These are phyloP conservation scores for Phytophthora cryptogea DNA, from an alignment of 352 stramenopile species.

Conservation along the genomic window DNA sequence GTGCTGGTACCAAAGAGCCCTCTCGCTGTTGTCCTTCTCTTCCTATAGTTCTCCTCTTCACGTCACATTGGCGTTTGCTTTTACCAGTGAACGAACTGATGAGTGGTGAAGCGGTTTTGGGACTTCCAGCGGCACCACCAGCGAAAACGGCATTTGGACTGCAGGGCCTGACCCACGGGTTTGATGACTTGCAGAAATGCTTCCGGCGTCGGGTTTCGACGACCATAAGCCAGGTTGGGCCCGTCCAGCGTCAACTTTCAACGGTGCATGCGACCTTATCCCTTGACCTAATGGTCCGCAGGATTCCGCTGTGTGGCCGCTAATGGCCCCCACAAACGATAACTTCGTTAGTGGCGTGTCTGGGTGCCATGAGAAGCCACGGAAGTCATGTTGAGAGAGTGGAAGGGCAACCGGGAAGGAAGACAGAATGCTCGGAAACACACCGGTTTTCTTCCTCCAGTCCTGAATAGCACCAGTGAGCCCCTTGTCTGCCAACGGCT, in stretches of 20 bases:
- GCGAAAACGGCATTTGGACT: slow-evolving; percentile 13
- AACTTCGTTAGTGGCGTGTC: slow-evolving; percentile 33
- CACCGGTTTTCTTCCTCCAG: slow-evolving; percentile 6
- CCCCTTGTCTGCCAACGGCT: slow-evolving; percentile 17
- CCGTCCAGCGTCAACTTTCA: slow-evolving; percentile 15
- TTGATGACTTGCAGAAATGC: slow-evolving; percentile 2
- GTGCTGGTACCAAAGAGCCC: neutral
- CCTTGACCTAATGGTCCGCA: slow-evolving; percentile 15
- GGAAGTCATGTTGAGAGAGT: slow-evolving; percentile 12
- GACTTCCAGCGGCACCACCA: slow-evolving; percentile 9
- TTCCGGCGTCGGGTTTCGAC: neutral
- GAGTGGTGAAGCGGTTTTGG: slow-evolving; percentile 8
- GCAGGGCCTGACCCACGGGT: slow-evolving; percentile 4
- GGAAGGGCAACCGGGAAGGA: slow-evolving; percentile 12
- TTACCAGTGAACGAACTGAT: slow-evolving; percentile 14
- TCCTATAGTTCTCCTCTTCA: neutral
- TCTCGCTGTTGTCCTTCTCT: neutral
- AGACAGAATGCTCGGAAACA: slow-evolving; percentile 16
- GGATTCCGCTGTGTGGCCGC: slow-evolving; percentile 1
- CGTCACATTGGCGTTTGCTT: slow-evolving; percentile 1
- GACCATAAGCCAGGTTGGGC: neutral
- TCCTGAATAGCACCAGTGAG: slow-evolving; percentile 1
- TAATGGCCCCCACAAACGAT: slow-evolving; percentile 14
- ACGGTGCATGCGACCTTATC: slow-evolving; percentile 34
- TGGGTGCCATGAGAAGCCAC: slow-evolving; percentile 27